These are phyloP conservation scores for Chaetomidium leptoderma DNA, from an alignment of 495 filamentous ascomycete species.

Conservation along the genomic window DNA sequence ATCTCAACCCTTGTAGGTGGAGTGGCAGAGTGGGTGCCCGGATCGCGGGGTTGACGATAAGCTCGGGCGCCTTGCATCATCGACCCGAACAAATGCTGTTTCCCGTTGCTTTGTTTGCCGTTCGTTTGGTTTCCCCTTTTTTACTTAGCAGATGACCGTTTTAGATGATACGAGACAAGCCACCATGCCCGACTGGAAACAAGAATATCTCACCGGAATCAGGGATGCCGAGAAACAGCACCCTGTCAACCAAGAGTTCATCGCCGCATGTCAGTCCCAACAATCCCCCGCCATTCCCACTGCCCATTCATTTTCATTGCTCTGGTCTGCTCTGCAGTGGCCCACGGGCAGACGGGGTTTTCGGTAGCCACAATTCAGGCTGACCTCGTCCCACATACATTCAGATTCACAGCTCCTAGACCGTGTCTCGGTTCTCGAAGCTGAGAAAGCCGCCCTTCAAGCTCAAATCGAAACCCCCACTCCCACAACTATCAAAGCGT, in stretches of 20 bases:
- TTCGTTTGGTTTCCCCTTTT: background rate
- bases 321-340: background rate
- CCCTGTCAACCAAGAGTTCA: conserved; percentile 43
- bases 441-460: conserved; percentile 42
- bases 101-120: background rate
- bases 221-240: conserved; percentile 41
- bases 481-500: conserved; percentile 13
- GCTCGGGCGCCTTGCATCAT: conserved; percentile 11
- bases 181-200: conserved; percentile 45
- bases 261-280: conserved; percentile 45
- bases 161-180: background rate
- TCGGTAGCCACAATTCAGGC: conserved; percentile 4
- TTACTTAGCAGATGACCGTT: background rate
- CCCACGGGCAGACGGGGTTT: background rate
- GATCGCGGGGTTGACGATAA: conserved; percentile 9
- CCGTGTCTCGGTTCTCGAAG: conserved; percentile 55
- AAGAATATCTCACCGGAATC: conserved; percentile 43
- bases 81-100: background rate
- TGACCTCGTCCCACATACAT: conserved; percentile 51
- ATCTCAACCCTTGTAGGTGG: background rate
- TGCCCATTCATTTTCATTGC: background rate
- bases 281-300: conserved; percentile 6
- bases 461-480: conserved; percentile 22
- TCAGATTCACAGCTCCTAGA: conserved; percentile 68
- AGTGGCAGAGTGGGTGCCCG: background rate